A percentile compares a stretch with the other conserved stretches of the same genome.
Conservation (phyloP, 1,284 basidiomycete genomes). For the Ceratobasidium papillatum region DNA sequence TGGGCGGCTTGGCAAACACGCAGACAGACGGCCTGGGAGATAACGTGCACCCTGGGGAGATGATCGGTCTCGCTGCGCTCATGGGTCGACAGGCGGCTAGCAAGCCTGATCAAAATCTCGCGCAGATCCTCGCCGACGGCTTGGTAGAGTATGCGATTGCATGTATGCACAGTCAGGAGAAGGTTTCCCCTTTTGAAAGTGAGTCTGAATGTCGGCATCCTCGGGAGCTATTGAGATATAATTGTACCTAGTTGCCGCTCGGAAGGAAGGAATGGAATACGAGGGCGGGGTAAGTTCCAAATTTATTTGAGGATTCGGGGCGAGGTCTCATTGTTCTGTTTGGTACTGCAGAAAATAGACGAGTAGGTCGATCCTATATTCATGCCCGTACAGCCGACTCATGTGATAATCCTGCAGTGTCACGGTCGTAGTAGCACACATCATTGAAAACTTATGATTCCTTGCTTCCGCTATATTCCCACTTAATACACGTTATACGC, state of each 20-base stretch:
- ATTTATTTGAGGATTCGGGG: constrained; percentile 21
- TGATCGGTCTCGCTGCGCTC: constrained; percentile 71
- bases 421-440: constrained; percentile 59
- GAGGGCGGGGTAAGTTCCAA: constrained; percentile 70
- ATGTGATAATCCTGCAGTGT: constrained; percentile 51
- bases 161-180: constrained; percentile 70
- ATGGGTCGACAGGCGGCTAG: constrained; percentile 58
- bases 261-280: constrained; percentile 66
- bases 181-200: constrained; percentile 77
- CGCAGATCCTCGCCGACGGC: constrained; percentile 73
- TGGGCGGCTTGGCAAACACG: constrained; percentile 1
- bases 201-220: constrained; percentile 48
- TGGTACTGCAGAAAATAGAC: constrained; percentile 63
- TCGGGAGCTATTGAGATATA: not conserved
- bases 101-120: constrained; percentile 54
- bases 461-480: not conserved
- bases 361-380: constrained; percentile 61
- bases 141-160: constrained; percentile 72
- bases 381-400: constrained; percentile 48
- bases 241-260: constrained; percentile 58
- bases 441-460: constrained; percentile 52
- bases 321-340: constrained; percentile 42
- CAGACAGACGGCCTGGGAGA: constrained; percentile 89
- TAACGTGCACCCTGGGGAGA: constrained; percentile 80
- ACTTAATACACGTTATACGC: not conserved